Percentiles rank a stretch among this genome's conserved stretches.
Conservation (phyloP, 306 rosid species). For the Phaseolus lunatus region DNA sequence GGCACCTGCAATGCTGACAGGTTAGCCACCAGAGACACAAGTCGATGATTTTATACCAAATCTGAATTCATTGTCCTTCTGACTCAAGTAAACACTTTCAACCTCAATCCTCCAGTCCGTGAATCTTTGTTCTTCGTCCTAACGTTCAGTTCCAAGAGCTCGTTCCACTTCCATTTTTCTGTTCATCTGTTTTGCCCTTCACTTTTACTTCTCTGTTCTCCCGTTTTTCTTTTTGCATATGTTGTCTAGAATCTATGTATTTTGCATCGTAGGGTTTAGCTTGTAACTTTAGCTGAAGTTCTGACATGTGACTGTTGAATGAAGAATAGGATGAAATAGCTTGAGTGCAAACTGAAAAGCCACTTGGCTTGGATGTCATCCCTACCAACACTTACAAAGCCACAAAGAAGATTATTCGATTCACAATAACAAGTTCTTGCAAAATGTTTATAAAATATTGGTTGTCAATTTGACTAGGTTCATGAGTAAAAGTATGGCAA, state of each 20-base stretch:
- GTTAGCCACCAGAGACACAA: not conserved
- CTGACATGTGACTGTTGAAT: too few relatives aligned
- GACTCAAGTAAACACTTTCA: not conserved
- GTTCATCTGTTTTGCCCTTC: not conserved
- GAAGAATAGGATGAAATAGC: not conserved
- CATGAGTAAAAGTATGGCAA: conserved; percentile 16
- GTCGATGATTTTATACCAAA: not conserved
- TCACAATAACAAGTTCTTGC: conserved; percentile 22
- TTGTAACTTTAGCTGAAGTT: not conserved
- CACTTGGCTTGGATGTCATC: not conserved
- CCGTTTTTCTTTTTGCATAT: not conserved
- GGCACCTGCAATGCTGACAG: not conserved
- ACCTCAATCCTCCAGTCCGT: not conserved
- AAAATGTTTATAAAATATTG: conserved; percentile 36
- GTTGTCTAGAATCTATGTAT: too few relatives aligned
- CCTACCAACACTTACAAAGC: not conserved
- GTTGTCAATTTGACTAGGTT: conserved; percentile 30
- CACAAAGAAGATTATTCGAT: conserved; percentile 12
- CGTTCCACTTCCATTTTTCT: too few relatives aligned
- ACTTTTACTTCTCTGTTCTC: not conserved
- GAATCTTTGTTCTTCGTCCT: not conserved
- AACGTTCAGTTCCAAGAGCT: too few relatives aligned
- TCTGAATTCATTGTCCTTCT: not conserved
- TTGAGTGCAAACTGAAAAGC: conserved; percentile 20
- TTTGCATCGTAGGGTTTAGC: not conserved